These are phyloP conservation scores for Magnaporthiopsis incrustans DNA, from an alignment of 2,329 filamentous ascomycete genomes.

Conservation along the genomic window DNA sequence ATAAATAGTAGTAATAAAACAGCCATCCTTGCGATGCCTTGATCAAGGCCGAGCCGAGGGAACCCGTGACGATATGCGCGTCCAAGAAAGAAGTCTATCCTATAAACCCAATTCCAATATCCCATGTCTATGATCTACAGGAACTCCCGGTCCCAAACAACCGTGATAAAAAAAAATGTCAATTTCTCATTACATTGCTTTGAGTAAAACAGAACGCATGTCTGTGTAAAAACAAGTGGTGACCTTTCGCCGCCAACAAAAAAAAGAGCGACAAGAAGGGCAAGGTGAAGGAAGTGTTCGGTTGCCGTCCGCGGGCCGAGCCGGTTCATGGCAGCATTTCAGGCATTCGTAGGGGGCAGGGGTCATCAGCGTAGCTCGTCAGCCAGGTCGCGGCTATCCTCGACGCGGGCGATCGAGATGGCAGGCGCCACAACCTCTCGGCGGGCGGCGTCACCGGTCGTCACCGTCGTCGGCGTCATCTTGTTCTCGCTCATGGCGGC, in stretches of 20 bases:
- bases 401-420: neutral
- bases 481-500: constrained; percentile 1
- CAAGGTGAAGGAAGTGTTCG: neutral
- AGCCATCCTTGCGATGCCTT: neutral
- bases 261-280: neutral
- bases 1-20: neutral
- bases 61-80: neutral
- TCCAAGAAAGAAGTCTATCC: neutral
- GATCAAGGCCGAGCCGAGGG: neutral
- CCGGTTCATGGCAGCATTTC: neutral
- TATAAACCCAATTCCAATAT: neutral
- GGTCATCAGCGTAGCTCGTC: neutral
- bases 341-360: neutral
- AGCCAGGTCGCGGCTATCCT: neutral
- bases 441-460: neutral
- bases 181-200: neutral
- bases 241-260: neutral
- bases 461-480: neutral
- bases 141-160: neutral
- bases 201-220: neutral
- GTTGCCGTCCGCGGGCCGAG: no score
- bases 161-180: neutral
- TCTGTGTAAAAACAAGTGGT: neutral
- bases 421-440: neutral
- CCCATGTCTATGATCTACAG: neutral